Evolutionary conservation across 208 protist species (phyloP).

Genomic region (Acanthamoeba sp.): DNA sequence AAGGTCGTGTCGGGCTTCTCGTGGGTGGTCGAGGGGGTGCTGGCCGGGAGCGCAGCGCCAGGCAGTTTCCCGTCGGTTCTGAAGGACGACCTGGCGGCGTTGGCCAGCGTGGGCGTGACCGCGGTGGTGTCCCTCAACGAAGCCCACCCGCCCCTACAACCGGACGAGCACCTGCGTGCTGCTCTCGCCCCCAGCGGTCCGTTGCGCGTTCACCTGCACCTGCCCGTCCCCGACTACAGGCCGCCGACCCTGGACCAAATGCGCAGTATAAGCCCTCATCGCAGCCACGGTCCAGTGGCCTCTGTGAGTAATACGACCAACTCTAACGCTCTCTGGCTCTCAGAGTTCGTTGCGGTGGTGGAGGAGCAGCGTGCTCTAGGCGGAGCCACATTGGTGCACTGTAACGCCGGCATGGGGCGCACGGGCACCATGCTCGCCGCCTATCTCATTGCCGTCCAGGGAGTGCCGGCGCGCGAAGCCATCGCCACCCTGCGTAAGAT

Average conservation of each 20-base stretch:
- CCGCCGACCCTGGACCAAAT: conserved; percentile 2
- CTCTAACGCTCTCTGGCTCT: no score
- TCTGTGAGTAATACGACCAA: no score
- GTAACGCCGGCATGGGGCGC: not conserved
- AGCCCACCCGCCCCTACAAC: not conserved
- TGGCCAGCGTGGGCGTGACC: not conserved
- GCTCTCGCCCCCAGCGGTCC: not conserved
- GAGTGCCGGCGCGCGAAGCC: not conserved
- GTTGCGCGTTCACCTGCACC: not conserved
- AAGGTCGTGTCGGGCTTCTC: not conserved
- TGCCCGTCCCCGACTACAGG: not conserved
- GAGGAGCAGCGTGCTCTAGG: not conserved
- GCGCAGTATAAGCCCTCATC: not conserved
- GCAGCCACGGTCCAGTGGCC: no score
- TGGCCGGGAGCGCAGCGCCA: not conserved
- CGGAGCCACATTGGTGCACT: conserved; percentile 1
- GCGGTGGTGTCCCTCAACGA: conserved; percentile 21
- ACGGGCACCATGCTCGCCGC: conserved; percentile 31
- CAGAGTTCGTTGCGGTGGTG: not conserved
- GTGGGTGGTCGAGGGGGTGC: not conserved
- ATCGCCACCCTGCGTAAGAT: not conserved
- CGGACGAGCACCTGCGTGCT: not conserved
- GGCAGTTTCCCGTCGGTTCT: not conserved
- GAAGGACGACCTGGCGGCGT: not conserved
- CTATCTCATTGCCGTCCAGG: not conserved